Evolutionary conservation across 78 protist genomes (phyloP).

Genomic region (Dictyostelium intermedium): DNA sequence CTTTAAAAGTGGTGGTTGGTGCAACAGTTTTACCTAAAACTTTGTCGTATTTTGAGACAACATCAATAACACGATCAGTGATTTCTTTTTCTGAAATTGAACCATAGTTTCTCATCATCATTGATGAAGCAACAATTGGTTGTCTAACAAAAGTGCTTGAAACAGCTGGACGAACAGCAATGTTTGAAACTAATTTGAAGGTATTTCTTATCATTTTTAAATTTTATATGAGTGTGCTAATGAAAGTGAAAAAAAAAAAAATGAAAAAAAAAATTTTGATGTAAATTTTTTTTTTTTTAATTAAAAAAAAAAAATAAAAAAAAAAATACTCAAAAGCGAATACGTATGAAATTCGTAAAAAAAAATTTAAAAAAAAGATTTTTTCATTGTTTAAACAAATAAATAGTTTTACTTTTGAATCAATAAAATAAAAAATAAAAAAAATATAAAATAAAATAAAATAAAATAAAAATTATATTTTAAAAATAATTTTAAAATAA

Average conservation of each 20-base stretch:
- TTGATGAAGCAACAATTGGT: neutral
- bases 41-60: conserved; percentile 90
- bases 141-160: neutral
- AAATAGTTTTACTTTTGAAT: too few relatives aligned
- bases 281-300: neutral
- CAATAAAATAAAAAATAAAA: too few relatives aligned
- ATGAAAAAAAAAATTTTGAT: neutral
- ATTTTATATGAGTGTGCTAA: neutral
- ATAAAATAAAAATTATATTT: too few relatives aligned
- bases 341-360: neutral
- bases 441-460: too few relatives aligned
- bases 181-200: neutral
- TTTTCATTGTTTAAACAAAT: too few relatives aligned
- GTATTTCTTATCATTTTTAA: conserved; percentile 26
- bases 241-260: neutral
- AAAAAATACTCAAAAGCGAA: neutral
- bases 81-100: conserved; percentile 74
- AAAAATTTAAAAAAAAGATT: too few relatives aligned
- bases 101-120: conserved; percentile 17
- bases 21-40: conserved; percentile 85
- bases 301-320: neutral
- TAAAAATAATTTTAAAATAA: too few relatives aligned
- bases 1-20: conserved; percentile 89
- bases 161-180: neutral
- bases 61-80: conserved; percentile 86